phyloP scores from a whole-genome alignment of 2,329 filamentous ascomycete species.

The Fusarium hostae region DNA sequence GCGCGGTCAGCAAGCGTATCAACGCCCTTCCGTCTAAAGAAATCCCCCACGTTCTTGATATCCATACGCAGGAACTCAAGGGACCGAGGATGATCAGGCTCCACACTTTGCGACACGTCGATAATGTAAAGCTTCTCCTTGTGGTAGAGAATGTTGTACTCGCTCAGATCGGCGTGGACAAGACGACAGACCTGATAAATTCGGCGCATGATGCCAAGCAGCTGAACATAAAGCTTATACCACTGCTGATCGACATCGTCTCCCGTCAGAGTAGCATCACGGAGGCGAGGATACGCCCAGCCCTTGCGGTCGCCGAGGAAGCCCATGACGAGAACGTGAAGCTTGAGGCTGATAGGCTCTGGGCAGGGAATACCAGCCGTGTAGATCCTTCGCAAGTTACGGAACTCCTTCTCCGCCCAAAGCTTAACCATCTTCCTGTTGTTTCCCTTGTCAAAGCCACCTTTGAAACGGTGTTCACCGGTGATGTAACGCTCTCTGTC shows the following conservation, averaged over 20 bases:
- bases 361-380: slow-evolving; percentile 88
- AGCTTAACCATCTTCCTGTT: slow-evolving; percentile 97
- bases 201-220: slow-evolving; percentile 88
- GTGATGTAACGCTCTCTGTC: slow-evolving; percentile 96
- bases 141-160: slow-evolving; percentile 97
- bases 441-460: slow-evolving; percentile 92
- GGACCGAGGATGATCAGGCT: slow-evolving; percentile 93
- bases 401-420: slow-evolving; percentile 98
- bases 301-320: slow-evolving; percentile 91
- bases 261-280: slow-evolving; percentile 81
- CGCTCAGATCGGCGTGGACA: slow-evolving; percentile 95
- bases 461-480: slow-evolving; percentile 91
- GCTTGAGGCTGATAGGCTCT: slow-evolving; percentile 86
- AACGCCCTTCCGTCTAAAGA: slow-evolving; percentile 88
- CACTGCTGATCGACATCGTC: slow-evolving; percentile 78
- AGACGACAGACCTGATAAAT: slow-evolving; percentile 93
- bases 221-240: slow-evolving; percentile 81
- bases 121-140: slow-evolving; percentile 88
- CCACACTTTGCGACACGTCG: slow-evolving; percentile 96
- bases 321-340: slow-evolving; percentile 96
- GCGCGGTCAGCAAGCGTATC: slow-evolving; percentile 80
- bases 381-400: slow-evolving; percentile 88
- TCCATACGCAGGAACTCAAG: slow-evolving; percentile 97
- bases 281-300: slow-evolving; percentile 86
- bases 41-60: slow-evolving; percentile 95